phyloP scores from a whole-genome alignment of 2,329 filamentous ascomycete species.

The Microsporum audouinii region DNA sequence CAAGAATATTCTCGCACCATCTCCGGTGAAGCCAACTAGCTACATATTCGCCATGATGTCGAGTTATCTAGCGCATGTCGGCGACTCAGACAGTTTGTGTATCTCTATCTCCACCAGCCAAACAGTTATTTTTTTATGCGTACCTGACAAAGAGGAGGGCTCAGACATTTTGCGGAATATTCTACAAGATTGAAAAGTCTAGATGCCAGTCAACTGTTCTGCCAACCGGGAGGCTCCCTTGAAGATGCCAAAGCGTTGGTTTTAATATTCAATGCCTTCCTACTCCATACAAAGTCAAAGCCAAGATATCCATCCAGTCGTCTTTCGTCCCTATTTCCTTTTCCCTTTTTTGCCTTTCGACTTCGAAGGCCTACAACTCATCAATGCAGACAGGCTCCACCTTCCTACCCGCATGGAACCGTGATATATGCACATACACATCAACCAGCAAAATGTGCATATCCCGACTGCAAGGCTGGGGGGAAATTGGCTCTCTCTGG shows the following conservation, averaged over 20 bases:
- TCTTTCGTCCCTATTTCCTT: neutral
- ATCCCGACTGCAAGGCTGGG: neutral
- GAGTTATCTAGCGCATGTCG: neutral
- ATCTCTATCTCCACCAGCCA: neutral
- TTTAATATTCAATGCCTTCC: neutral
- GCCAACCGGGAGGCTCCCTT: conserved; percentile 1
- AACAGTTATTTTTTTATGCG: neutral
- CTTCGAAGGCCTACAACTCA: neutral
- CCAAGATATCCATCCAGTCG: neutral
- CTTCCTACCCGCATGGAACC: neutral
- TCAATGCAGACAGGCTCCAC: conserved; percentile 1
- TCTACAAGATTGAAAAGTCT: neutral
- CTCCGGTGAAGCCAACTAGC: neutral
- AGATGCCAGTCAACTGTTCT: neutral
- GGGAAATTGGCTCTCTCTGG: neutral
- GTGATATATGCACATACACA: conserved; percentile 1
- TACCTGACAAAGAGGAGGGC: neutral
- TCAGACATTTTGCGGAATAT: neutral
- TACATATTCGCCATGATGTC: neutral
- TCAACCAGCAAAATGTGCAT: neutral
- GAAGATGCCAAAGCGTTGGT: neutral
- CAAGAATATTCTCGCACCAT: neutral
- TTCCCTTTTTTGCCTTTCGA: neutral
- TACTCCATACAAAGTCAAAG: neutral
- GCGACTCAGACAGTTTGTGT: neutral